These are phyloP conservation scores for Populus deltoides DNA, from an alignment of 345 rosid species.

Conservation along the genomic window DNA sequence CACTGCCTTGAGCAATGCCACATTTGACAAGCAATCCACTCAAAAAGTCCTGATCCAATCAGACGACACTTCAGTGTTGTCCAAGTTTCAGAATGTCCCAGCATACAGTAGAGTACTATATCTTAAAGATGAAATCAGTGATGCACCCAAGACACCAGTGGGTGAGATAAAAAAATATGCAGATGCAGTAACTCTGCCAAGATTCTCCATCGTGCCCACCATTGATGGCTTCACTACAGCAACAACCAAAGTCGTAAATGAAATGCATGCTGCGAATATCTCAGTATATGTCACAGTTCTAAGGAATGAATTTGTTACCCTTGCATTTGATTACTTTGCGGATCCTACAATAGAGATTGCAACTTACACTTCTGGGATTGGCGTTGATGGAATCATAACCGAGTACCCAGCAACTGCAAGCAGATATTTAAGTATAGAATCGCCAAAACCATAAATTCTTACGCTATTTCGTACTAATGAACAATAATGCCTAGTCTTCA, in stretches of 20 bases:
- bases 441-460: background rate
- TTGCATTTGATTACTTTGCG: conserved; percentile 63
- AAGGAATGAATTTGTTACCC: conserved; percentile 60
- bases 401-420: conserved; percentile 78
- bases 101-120: conserved; percentile 54
- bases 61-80: conserved; percentile 68
- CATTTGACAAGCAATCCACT: conserved; percentile 62
- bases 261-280: conserved; percentile 59
- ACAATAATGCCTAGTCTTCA: background rate
- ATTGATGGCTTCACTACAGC: conserved; percentile 41
- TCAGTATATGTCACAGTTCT: conserved; percentile 61
- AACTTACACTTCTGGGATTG: conserved; percentile 42
- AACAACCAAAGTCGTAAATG: conserved; percentile 43
- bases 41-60: conserved; percentile 74
- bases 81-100: conserved; percentile 41
- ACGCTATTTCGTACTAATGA: background rate
- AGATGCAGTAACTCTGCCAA: conserved; percentile 48
- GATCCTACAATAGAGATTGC: conserved; percentile 75
- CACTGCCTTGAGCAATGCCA: conserved; percentile 56
- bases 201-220: conserved; percentile 39
- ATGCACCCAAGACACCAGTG: conserved; percentile 44
- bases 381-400: conserved; percentile 65
- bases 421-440: conserved; percentile 52
- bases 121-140: conserved; percentile 46
- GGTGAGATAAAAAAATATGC: conserved; percentile 74